These are phyloP conservation scores for Carex sylvatica DNA, from an alignment of 202 grass and related monocot genomes.

Conservation along the genomic window DNA sequence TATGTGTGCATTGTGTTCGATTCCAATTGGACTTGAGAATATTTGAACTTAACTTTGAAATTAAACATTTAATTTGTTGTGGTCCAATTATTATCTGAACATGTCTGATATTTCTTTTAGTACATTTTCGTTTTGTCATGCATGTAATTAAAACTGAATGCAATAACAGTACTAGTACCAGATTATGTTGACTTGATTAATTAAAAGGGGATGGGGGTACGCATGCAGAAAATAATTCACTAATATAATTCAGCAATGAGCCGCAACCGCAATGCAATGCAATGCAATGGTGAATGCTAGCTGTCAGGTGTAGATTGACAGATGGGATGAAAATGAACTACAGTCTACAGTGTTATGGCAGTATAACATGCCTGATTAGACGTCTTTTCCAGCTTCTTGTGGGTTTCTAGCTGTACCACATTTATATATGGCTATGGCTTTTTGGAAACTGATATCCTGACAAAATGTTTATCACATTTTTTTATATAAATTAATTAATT, in stretches of 20 bases:
- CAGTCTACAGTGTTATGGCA: conserved; percentile 9
- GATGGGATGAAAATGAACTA: conserved; percentile 20
- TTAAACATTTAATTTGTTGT: background rate
- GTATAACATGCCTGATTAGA: conserved; percentile 12
- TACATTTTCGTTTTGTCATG: background rate
- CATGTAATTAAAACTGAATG: background rate
- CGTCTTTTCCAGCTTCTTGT: conserved; percentile 15
- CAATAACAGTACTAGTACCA: background rate
- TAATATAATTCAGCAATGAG: conserved; percentile 19
- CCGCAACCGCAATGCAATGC: background rate
- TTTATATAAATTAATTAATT: background rate
- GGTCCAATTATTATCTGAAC: background rate
- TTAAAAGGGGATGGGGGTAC: background rate
- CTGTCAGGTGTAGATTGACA: conserved; percentile 11
- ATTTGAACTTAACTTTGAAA: background rate
- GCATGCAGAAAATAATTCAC: background rate
- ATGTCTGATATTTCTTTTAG: background rate
- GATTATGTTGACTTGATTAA: too few species aligned
- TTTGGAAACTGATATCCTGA: background rate
- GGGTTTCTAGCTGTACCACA: background rate
- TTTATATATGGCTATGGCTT: too few species aligned
- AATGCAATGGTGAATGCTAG: background rate
- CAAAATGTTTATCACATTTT: background rate
- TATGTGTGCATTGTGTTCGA: background rate
- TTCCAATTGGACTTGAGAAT: background rate